These are phyloP conservation scores for Aspergillus aculeatus DNA, from an alignment of 2,329 filamentous ascomycete species.

Conservation along the genomic window DNA sequence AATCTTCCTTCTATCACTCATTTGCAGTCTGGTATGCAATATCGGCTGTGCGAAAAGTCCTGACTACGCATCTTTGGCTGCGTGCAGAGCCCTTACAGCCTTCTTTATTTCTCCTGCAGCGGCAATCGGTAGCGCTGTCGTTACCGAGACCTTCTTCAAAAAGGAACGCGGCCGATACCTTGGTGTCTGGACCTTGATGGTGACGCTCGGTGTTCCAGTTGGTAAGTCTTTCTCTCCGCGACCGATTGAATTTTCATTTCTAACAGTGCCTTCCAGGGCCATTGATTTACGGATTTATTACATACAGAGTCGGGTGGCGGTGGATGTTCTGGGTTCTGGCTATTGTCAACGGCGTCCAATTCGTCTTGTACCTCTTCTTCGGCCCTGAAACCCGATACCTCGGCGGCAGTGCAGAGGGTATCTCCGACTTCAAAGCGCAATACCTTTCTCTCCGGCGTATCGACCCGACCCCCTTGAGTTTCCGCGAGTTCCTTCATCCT, in stretches of 20 bases:
- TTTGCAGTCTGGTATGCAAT: constrained; percentile 52
- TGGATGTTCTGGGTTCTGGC: constrained; percentile 62
- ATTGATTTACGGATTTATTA: constrained; percentile 46
- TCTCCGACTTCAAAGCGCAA: constrained; percentile 28
- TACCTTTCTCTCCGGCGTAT: constrained; percentile 52
- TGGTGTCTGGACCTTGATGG: constrained; percentile 57
- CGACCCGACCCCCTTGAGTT: constrained; percentile 51
- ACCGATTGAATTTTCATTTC: background rate
- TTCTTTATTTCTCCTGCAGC: constrained; percentile 57
- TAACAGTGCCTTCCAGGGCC: constrained; percentile 38
- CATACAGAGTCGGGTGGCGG: constrained; percentile 52
- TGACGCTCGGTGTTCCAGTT: constrained; percentile 53
- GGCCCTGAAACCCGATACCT: constrained; percentile 57
- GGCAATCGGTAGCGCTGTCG: constrained; percentile 57
- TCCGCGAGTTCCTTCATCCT: constrained; percentile 54
- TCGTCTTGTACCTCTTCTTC: constrained; percentile 57
- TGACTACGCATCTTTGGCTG: constrained; percentile 51
- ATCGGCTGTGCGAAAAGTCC: constrained; percentile 56
- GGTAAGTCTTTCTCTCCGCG: constrained; percentile 2
- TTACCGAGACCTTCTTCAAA: constrained; percentile 59
- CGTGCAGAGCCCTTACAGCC: constrained; percentile 48
- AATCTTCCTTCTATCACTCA: constrained; percentile 54
- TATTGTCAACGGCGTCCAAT: constrained; percentile 57
- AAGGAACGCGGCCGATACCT: constrained; percentile 55
- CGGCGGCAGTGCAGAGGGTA: constrained; percentile 24